phyloP scores from a whole-genome alignment of 2,329 filamentous ascomycete species.

The Hymenoscyphus infarciens region DNA sequence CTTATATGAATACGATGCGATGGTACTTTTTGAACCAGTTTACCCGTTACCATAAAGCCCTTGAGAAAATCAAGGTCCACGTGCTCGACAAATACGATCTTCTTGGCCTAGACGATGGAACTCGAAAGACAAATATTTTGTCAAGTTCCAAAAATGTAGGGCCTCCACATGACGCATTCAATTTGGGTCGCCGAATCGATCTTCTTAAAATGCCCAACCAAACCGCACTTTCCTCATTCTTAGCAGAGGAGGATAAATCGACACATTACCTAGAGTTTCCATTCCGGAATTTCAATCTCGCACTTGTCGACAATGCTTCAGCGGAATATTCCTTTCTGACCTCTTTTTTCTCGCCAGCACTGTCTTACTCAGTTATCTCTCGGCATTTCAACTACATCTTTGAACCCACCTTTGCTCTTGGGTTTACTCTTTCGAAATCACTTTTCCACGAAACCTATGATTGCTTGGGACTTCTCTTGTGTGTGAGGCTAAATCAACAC shows the following conservation, averaged over 20 bases:
- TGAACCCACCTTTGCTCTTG: conserved; percentile 82
- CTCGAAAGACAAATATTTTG: conserved; percentile 59
- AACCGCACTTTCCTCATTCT: conserved; percentile 76
- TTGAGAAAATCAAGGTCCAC: conserved; percentile 83
- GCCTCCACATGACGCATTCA: conserved; percentile 79
- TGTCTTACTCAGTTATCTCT: conserved; percentile 73
- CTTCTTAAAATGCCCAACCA: conserved; percentile 71
- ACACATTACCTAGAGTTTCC: conserved; percentile 85
- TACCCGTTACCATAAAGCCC: conserved; percentile 75
- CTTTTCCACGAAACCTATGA: conserved; percentile 77
- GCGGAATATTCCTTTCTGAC: conserved; percentile 94
- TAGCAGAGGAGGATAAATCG: conserved; percentile 84
- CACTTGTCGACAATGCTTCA: conserved; percentile 87
- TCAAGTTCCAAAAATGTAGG: conserved; percentile 49
- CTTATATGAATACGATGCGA: conserved; percentile 97
- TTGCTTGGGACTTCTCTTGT: conserved; percentile 82
- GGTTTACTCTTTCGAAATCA: conserved; percentile 69
- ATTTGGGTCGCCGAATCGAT: conserved; percentile 81
- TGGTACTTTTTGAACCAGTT: conserved; percentile 98
- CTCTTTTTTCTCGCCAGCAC: conserved; percentile 77
- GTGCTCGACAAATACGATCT: conserved; percentile 78
- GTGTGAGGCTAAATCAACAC: conserved; percentile 88
- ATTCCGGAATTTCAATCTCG: conserved; percentile 93
- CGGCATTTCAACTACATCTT: conserved; percentile 86
- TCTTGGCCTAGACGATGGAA: conserved; percentile 72